These are phyloP conservation scores for Ustilago loliicola DNA, from an alignment of 1,284 basidiomycete species.

Conservation along the genomic window DNA sequence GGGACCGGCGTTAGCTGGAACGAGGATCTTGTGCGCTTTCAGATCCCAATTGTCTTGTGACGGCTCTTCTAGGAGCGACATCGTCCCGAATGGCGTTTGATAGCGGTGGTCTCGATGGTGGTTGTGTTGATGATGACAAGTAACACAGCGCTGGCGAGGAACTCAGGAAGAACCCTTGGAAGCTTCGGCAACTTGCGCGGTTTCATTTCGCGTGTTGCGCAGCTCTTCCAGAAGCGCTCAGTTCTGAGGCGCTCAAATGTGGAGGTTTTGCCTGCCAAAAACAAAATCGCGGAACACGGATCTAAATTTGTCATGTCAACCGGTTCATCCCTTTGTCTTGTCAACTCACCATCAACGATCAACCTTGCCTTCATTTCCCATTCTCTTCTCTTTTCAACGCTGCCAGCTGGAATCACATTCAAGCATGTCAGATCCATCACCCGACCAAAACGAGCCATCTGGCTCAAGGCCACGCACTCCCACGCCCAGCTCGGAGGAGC, in stretches of 20 bases:
- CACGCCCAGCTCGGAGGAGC: not conserved
- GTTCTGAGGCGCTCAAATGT: conserved; percentile 5
- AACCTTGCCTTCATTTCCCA: not conserved
- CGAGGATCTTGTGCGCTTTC: conserved; percentile 27
- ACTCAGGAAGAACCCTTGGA: conserved; percentile 2
- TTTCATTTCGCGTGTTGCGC: conserved; percentile 2
- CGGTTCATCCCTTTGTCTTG: too few relatives aligned
- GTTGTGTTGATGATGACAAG: not conserved
- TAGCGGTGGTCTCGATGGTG: not conserved
- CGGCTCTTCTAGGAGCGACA: conserved; percentile 43
- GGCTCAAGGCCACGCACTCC: conserved; percentile 19
- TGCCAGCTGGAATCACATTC: too few relatives aligned
- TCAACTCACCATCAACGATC: not conserved
- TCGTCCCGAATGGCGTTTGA: not conserved
- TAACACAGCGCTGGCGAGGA: not conserved
- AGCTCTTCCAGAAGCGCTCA: not conserved
- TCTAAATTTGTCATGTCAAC: not conserved
- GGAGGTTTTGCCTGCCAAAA: conserved; percentile 10
- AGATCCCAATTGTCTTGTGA: conserved; percentile 29
- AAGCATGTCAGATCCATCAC: conserved; percentile 19
- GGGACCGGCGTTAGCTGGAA: conserved; percentile 36
- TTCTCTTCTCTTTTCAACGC: not conserved
- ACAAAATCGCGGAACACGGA: conserved; percentile 7
- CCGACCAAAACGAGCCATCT: conserved; percentile 10
- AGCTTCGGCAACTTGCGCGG: conserved; percentile 14